Evolutionary conservation across 768 basidiomycete species (phyloP), one percentile per base, ranked within the genome.

Genomic region (Suillus cothurnatus): DNA sequence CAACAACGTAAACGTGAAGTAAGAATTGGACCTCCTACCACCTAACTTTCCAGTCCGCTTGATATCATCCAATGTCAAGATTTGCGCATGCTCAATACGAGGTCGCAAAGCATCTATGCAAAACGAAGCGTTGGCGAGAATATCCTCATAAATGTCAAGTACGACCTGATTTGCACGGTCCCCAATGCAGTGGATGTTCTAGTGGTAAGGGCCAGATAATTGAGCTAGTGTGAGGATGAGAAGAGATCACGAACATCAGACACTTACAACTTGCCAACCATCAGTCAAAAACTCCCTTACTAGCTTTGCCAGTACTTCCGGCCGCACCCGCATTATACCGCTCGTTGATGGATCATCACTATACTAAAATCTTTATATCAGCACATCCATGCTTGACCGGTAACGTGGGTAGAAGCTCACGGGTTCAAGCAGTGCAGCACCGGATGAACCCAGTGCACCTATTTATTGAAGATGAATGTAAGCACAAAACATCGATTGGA

Each of bases 11-110:
- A 19, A 4, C 23, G 21, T 28, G 39, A 63, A 34, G 34, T 32
- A 43, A 61, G 21, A 21, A 9, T 52, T 31, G 31, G 58, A 38
- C 36, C 9, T 73, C 86, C 43, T 65, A 91, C 95, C 87, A 70
- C 93, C 94, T 14, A 97, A 82, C 59, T 76, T 81, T 38, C 88
- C 91, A 26, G 88, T 82, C 11, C 94, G 82, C 62, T 83, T 73
- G 19, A 99, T 70, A 74, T 98, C 97, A 1, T 83, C 79, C 7
- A 73, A 76, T 4, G 86, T 84, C 79, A 99, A 81, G 56, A 97
- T 94, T 74, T 99, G 97, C 0, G 95, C 91, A 76, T 99, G 97
- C 73, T 99, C 97, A 11, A 97, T 88, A 49, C 97, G 83, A 1
- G 94, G 90, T 14, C 95, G 82, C 68, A 49, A 77, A 68, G 39